Base-by-base conservation (phyloP, 495 filamentous ascomycete species). In the Sporormia fimetaria region DNA sequence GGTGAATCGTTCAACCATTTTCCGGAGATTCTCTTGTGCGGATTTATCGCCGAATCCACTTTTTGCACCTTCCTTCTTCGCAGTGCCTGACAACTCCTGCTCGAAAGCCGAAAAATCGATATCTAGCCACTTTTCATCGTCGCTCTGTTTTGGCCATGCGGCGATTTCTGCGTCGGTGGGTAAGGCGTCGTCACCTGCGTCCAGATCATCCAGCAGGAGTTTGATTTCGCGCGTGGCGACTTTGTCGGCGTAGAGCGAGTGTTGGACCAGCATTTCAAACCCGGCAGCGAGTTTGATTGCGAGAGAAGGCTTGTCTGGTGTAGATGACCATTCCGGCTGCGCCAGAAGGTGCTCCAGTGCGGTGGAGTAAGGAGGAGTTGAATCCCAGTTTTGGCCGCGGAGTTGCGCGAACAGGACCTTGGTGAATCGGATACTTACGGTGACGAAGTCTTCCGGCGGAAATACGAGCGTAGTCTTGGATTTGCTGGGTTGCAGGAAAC, bases 241-340 rank as follows among this genome's bases (percentile, higher is more conserved):
- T 52, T 76, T 84, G 32, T 81, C 69, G 49, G 71, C 70, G 37
- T 76, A 72, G 34, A 78, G 69, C 9, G 76, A 67, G 51, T 81
- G 71, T 10, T 60, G 61, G 1, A 87, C 55, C 14, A 96, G 70
- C 75, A 96, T 90, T 64, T 96, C 90, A 51, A 94, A 84, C 0
- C 87, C 92, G 47, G 79, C 83, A 3, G 85, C 70, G 12, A 94
- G 56, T 61, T 95, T 98, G 78, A 93, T 87, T 4, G 88, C 88
- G 7, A 81, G 63, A 41, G 88, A 83, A 3, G 77, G 53, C 29
- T 58, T 61, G 27, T 47, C 48, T 21, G 12, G 21, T 7, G 22
- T 44, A 9, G n/a, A 55, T 32, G 71, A 61, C 6, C 29, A 51
- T 32, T 57, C 47, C 17, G 67, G 54, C 9, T 56, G 40, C 18